Conservation (phyloP, 805 yeast genomes). For the Kodamaea neixiangensis region DNA sequence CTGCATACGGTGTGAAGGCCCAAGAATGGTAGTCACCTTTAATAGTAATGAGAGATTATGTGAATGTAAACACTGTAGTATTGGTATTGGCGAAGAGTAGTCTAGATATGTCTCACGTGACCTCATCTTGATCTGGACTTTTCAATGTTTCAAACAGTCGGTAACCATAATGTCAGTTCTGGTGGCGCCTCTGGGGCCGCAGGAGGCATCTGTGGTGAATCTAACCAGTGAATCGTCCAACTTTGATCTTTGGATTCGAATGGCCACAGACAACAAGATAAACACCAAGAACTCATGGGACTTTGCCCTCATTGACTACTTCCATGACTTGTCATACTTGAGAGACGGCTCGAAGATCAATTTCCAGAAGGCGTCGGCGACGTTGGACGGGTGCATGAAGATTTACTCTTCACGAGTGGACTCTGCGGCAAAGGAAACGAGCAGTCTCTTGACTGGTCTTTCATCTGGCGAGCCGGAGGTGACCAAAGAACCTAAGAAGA, state of each 20-base stretch:
- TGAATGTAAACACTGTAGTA: not conserved
- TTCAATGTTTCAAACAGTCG: not conserved
- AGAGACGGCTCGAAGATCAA: conserved; percentile 51
- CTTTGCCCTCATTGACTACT: conserved; percentile 52
- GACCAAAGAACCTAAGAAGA: too few species aligned
- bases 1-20: conserved; percentile 63
- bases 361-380: conserved; percentile 88
- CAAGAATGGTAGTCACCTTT: conserved; percentile 64
- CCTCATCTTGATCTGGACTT: not conserved
- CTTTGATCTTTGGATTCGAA: conserved; percentile 78
- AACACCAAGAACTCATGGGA: conserved; percentile 52
- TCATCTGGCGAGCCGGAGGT: too few species aligned
- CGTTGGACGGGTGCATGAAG: conserved; percentile 92
- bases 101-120: not conserved
- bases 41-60: not conserved
- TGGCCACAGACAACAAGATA: conserved; percentile 74
- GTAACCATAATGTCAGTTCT: too few species aligned
- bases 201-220: too few species aligned
- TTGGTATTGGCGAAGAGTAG: not conserved
- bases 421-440: conserved; percentile 89
- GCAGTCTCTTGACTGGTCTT: conserved; percentile 60
- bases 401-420: conserved; percentile 90
- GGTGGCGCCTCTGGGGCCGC: not conserved
- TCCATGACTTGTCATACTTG: conserved; percentile 41
- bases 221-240: conserved; percentile 25